phyloP scores from a whole-genome alignment of 345 rosid species.

The Rhizophora mangle region DNA sequence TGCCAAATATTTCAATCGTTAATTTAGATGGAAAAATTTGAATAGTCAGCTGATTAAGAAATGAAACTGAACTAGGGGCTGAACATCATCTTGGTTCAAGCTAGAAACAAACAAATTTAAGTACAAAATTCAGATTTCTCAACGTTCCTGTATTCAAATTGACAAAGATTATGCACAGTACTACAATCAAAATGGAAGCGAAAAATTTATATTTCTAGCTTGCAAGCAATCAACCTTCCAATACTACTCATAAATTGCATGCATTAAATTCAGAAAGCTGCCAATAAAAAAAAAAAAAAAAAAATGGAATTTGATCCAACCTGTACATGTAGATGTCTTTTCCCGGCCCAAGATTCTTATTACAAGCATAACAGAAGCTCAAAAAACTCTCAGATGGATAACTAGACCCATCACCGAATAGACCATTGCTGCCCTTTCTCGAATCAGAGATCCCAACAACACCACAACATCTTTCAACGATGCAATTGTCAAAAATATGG shows the following conservation, averaged over 20 bases:
- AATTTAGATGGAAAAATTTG: background rate
- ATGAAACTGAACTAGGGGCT: too few relatives aligned
- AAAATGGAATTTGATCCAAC: conserved; percentile 30
- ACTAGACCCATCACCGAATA: conserved; percentile 17
- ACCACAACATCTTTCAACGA: conserved; percentile 68
- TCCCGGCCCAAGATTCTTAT: conserved; percentile 70
- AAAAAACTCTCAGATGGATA: conserved; percentile 58
- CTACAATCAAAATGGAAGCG: background rate
- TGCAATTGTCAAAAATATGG: conserved; percentile 78
- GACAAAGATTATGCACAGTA: too few relatives aligned
- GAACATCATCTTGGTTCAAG: too few relatives aligned
- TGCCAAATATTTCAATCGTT: conserved; percentile 22
- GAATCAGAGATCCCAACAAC: conserved; percentile 37
- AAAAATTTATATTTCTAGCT: background rate
- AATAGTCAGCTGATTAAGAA: too few relatives aligned
- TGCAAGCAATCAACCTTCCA: background rate
- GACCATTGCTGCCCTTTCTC: conserved; percentile 25
- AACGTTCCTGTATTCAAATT: background rate
- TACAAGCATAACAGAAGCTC: conserved; percentile 70
- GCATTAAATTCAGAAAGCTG: background rate
- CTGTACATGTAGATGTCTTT: conserved; percentile 91
- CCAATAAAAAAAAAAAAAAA: too few relatives aligned
- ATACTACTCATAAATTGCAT: conserved; percentile 8
- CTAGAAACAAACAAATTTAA: background rate
- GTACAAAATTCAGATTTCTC: background rate